Base-by-base conservation (phyloP, 2,329 filamentous ascomycete species). In the Nothophaeocryptopus gaeumannii region DNA sequence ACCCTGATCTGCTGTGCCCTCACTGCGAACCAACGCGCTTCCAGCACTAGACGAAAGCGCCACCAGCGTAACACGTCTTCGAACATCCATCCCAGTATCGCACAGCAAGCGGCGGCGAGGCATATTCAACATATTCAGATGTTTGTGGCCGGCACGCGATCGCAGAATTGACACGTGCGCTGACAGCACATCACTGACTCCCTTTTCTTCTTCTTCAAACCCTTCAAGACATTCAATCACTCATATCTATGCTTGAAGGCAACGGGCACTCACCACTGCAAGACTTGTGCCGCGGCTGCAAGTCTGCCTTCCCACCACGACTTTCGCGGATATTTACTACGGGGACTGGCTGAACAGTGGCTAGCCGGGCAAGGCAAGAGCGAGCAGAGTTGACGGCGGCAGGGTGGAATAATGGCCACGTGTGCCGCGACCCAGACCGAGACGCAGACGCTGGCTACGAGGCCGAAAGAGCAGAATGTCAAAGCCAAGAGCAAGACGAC, bases 341-440 rank as follows among this genome's bases (percentile, higher is more conserved):
- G 31, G 39, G 41, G 45, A 43, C 34, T 26, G n/a, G 33, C 34
- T 10, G 14, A 26, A 37, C 39, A 14, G n/a, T 26, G 31, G 9
- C n/a, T n/a, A n/a, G 43, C 13, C 33, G 14, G 32, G 29, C 20
- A 39, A 15, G 13, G 20, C 16, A 39, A 42, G 20, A 29, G 12
- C 26, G 20, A 41, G 12, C n/a, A 13, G 15, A 43, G 44, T 31
- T 37, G 15, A 33, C 36, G 30, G 13, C 35, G 32, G 31, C 5
- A 42, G 29, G 26, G 31, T 5, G 12, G 33, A 46, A 48, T 10
- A 41, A 59, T 59, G 57, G 57, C 57, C 15, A 55, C 57, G 37
- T 46, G 45, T 37, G 48, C 54, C 31, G 50, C 54, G 41, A 53
- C 56, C 14, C 48, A 57, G 48, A 55, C 55, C 36, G 42, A 55